Conservation (phyloP, 257 asterid species). For the Solanum chilense region DNA sequence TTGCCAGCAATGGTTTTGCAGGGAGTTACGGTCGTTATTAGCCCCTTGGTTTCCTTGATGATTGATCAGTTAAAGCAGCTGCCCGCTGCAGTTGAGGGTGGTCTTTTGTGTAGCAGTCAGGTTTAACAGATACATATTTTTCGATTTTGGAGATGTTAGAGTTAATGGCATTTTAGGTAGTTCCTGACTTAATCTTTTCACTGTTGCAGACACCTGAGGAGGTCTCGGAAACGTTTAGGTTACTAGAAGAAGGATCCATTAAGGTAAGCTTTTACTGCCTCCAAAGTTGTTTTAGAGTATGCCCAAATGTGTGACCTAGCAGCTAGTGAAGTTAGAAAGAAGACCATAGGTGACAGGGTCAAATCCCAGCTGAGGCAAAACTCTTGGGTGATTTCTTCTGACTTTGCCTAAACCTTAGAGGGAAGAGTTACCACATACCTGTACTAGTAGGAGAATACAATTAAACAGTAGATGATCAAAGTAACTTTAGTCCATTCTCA, state of each 20-base stretch:
- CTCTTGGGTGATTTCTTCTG: background rate
- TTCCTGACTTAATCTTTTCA: conserved; percentile 10
- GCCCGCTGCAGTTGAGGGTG: conserved; percentile 69
- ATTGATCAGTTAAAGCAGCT: conserved; percentile 90
- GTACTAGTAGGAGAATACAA: background rate
- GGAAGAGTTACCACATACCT: background rate
- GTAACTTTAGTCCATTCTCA: background rate
- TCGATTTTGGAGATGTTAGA: background rate
- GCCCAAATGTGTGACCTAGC: background rate
- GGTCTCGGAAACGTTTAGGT: conserved; percentile 56
- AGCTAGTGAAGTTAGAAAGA: background rate
- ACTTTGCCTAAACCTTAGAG: background rate
- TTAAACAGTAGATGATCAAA: background rate
- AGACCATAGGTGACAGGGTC: background rate
- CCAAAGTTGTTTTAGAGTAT: background rate
- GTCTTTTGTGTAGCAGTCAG: conserved; percentile 84
- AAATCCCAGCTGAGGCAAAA: background rate
- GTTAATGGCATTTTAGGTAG: background rate
- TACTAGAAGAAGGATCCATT: conserved; percentile 62
- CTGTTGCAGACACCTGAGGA: conserved; percentile 61
- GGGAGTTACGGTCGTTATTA: conserved; percentile 76
- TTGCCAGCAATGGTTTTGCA: conserved; percentile 69
- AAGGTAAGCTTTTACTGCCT: conserved; percentile 36
- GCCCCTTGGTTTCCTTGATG: conserved; percentile 95
- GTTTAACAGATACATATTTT: conserved; percentile 21